phyloP scores from a whole-genome alignment of 1,284 basidiomycete species.

The Pyrrhoderma noxium region DNA sequence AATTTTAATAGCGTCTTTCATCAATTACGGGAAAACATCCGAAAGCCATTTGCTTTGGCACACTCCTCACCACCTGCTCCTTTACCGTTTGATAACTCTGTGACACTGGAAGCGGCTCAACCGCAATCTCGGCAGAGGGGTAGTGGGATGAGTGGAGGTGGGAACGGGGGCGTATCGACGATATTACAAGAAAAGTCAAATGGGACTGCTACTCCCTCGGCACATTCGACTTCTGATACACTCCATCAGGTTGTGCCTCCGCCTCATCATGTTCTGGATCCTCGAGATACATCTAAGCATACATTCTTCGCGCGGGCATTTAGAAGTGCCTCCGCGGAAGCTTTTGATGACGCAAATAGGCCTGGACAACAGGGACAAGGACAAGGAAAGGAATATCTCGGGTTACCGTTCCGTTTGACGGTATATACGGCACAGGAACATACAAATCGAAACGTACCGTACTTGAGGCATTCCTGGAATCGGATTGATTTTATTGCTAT shows the following conservation, averaged over 20 bases:
- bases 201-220: slow-evolving; percentile 17
- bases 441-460: slow-evolving; percentile 65
- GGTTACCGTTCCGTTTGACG: slow-evolving; percentile 62
- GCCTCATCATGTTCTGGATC: slow-evolving; percentile 16
- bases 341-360: slow-evolving; percentile 1
- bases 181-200: not conserved
- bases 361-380: not conserved
- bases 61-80: slow-evolving; percentile 16
- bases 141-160: no score
- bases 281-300: slow-evolving; percentile 30
- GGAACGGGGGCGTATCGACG: not conserved
- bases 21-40: slow-evolving; percentile 32
- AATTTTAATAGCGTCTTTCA: slow-evolving; percentile 28
- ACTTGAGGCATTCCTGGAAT: slow-evolving; percentile 91
- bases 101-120: not conserved
- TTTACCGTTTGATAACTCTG: not conserved
- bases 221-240: slow-evolving; percentile 16
- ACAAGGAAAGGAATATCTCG: slow-evolving; percentile 32
- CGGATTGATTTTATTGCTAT: slow-evolving; percentile 84
- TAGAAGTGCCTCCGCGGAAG: slow-evolving; percentile 8
- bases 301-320: slow-evolving; percentile 37
- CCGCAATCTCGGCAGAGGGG: not conserved
- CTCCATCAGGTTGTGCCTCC: not conserved
- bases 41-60: slow-evolving; percentile 38
- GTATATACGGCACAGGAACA: slow-evolving; percentile 48